Evolutionary conservation across 805 yeast genomes (phyloP).

Genomic region (Kodamaea laetipori): DNA sequence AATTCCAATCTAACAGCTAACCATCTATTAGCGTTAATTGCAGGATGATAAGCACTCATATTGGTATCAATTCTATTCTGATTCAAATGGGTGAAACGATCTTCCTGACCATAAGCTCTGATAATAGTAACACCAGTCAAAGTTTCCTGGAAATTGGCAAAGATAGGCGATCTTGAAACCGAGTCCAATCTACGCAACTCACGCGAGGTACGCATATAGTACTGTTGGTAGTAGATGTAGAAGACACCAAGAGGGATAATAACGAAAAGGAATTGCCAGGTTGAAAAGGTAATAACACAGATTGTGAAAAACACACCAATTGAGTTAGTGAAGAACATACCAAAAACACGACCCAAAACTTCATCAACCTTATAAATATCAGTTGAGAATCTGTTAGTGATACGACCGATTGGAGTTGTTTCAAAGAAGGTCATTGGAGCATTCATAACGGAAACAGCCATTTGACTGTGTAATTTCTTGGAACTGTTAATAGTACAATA

Average conservation of each 20-base stretch:
- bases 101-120: slow-evolving; percentile 69
- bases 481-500: slow-evolving; percentile 85
- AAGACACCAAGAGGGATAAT: slow-evolving; percentile 68
- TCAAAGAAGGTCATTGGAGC: slow-evolving; percentile 97
- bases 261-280: slow-evolving; percentile 81
- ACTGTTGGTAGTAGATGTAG: slow-evolving; percentile 73
- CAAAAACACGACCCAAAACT: slow-evolving; percentile 65
- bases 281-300: slow-evolving; percentile 76
- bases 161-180: slow-evolving; percentile 76
- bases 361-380: slow-evolving; percentile 91
- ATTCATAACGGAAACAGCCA: slow-evolving; percentile 71
- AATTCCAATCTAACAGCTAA: slow-evolving; percentile 91
- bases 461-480: slow-evolving; percentile 65
- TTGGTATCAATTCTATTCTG: slow-evolving; percentile 77
- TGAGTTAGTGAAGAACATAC: slow-evolving; percentile 64
- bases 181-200: slow-evolving; percentile 83
- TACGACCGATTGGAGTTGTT: slow-evolving; percentile 93
- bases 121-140: slow-evolving; percentile 74
- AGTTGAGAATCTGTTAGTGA: slow-evolving; percentile 85
- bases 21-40: slow-evolving; percentile 95
- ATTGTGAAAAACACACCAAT: slow-evolving; percentile 74
- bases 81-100: slow-evolving; percentile 65
- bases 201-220: slow-evolving; percentile 74
- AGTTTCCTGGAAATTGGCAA: slow-evolving; percentile 83
- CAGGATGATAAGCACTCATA: slow-evolving; percentile 89